phyloP scores from a whole-genome alignment of 306 rosid species.

The Acmispon strigosus region DNA sequence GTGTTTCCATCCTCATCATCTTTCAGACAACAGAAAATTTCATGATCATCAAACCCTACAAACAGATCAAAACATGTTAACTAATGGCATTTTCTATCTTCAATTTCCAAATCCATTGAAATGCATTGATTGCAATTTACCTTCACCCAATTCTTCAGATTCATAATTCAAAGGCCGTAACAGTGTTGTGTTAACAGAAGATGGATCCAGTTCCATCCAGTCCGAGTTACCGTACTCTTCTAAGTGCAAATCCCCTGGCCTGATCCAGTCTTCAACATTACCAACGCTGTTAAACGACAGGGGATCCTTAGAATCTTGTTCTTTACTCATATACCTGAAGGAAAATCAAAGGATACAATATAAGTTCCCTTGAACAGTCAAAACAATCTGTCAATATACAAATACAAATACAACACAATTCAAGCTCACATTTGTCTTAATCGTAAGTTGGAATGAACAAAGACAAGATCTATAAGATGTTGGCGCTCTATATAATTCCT shows the following conservation, averaged over 20 bases:
- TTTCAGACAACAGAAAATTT: slow-evolving; percentile 44
- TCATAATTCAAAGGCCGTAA: slow-evolving; percentile 51
- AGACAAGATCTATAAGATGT: slow-evolving; percentile 70
- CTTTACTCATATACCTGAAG: slow-evolving; percentile 46
- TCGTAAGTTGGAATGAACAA: slow-evolving; percentile 45
- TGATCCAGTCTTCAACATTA: slow-evolving; percentile 66
- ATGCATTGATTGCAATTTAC: slow-evolving; percentile 21
- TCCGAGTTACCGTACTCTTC: slow-evolving; percentile 55
- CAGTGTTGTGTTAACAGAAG: slow-evolving; percentile 41
- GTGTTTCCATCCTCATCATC: slow-evolving; percentile 44
- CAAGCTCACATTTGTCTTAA: slow-evolving; percentile 41
- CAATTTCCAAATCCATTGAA: slow-evolving; percentile 13
- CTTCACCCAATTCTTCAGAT: slow-evolving; percentile 57
- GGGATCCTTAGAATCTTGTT: slow-evolving; percentile 53
- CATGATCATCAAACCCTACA: slow-evolving; percentile 77
- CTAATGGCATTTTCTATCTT: background rate
- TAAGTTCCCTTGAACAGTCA: background rate
- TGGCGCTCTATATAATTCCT: slow-evolving; percentile 74
- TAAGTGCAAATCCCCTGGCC: slow-evolving; percentile 38
- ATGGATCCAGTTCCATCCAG: slow-evolving; percentile 61
- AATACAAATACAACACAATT: background rate
- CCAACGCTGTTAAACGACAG: slow-evolving; percentile 44
- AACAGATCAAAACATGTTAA: slow-evolving; percentile 19
- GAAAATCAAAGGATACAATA: slow-evolving; percentile 22
- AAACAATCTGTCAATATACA: slow-evolving; percentile 11